Base-by-base conservation (phyloP, 805 yeast genomes). In the Schizosaccharomyces lindneri region DNA sequence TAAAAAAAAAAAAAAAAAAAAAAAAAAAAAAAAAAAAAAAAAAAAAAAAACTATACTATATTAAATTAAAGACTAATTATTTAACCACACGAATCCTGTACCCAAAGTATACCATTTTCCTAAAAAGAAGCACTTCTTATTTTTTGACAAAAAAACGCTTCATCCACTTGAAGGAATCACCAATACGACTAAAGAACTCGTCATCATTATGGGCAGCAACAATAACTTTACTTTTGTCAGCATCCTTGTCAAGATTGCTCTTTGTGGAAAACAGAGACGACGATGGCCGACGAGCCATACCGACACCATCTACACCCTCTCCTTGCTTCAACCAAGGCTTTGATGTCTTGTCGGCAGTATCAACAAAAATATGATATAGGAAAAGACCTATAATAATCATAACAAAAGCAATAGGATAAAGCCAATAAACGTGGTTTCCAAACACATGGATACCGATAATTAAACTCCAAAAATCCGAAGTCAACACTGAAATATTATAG, bases 401-500 rank as follows among this genome's bases (percentile, higher is more conserved):
- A 43, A 74, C 77, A 62, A 75, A 75, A 2, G 78, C 78, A 32
- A 75, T 74, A 5, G 78, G 78, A 64, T 75, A 75, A 32, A 75
- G 70, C 77, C 78, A 75, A 68, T 65, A 75, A 5, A 75, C 78
- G 43, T 67, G 67, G 66, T 75, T 75, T 36, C 75, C 75, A 65
- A 75, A 75, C n/a, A 74, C 76, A 64, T 70, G 68, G 59, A 73
- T 68, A n/a, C 78, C 78, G 29, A 75, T 73, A 15, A 75, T 64
- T 63, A 75, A 64, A 11, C 77, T 73, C 78, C 78, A 75, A 68
- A 75, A 75, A 64, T 75, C 78, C 19, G 75, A 71, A 17, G 78
- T 75, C 61, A 75, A 68, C 27, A 74, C 62, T 46, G 76, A 73
- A 62, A 75, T 66, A 66, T 75, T 75, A 70, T 75, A 75, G 63